Base-by-base conservation (phyloP, 2,329 filamentous ascomycete species). In the Alternaria triticina region DNA sequence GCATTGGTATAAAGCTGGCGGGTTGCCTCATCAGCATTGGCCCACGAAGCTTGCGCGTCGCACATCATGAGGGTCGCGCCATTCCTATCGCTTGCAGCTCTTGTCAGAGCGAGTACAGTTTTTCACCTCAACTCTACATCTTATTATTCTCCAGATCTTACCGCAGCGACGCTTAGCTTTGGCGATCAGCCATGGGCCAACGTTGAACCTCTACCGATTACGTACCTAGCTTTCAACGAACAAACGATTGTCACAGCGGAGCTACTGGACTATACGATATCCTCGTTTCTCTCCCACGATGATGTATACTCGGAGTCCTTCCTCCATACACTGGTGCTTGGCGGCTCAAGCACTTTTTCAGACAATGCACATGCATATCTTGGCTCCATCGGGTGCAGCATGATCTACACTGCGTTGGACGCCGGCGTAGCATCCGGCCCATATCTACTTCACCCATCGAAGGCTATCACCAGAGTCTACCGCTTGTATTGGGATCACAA, bases 401-500 rank as follows among this genome's bases (percentile, higher is more conserved):
- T 46, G 25, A 55, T 67, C 13, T 51, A 60, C 44, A 62, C 46
- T 9, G 47, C 33, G 20, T 23, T 28, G 12, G 33, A 40, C 43
- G 27, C 50, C 5, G 36, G 36, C 23, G 36, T 66, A 12, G 61
- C 56, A 40, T 43, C 59, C 20, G 59, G 65, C 15, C 59, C 57
- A 30, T 66, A 68, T 43, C 47, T 65, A 22, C 25, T 66, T 8
- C 60, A 63, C 46, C 57, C 59, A 28, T 61, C 60, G 20, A 61
- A 47, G 28, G 51, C 54, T n/a, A 28, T 68, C 36, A 59, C 57
- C 4, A 66, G 57, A 36, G 61, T 64, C 13, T 68, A 64, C 52
- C 45, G 64, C 11, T 51, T 65, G 30, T 66, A 66, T 55, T 64
- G 61, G 63, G 64, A 67, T 40, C 51, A 61, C 44, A 63, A 52